Evolutionary conservation across 2,329 filamentous ascomycete species (phyloP), one percentile per base, ranked within the genome.

Genomic region (Sporothrix schenckii): DNA sequence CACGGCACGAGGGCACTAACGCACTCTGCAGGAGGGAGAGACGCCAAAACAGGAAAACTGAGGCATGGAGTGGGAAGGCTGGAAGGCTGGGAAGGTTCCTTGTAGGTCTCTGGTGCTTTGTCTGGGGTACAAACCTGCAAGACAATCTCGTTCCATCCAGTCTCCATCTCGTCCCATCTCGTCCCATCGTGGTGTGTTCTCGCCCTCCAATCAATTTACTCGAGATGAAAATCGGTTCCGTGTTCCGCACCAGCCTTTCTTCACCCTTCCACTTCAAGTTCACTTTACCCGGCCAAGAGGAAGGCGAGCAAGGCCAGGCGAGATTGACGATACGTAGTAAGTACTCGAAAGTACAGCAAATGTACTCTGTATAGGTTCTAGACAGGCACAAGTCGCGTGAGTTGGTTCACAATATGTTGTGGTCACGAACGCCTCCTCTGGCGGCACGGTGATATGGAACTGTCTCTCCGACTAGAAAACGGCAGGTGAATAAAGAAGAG

Each of bases 81-180:
- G 58, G n/a, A 44, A 27, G n/a, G 56, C 34, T 19, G 44, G 34
- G 13, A n/a, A 61, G 34, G 39, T 39, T 39, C 6, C 21, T 10
- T 41, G 19, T 41, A 41, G 14, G 50, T 41, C 34, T 34, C 1
- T 34, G 34, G 34, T 34, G 34, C 34, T 34, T 14, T 44, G 65
- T 56, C 65, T 11, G 65, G 65, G 65, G 65, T 67, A 68, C 47
- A 41, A 58, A 60, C 66, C 66, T 68, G 53, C 41, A 60, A 56
- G 66, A n/a, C 53, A 50, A 68, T 68, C 53, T 68, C 66, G 53
- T 68, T 53, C 34, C 34, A 34, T 34, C 34, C 6, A 6, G 34
- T 9, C 4, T 34, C 66, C 24, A 60, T 68, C 53, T 68, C 27
- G 27, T 41, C 27, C 24, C 27, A 14, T 58, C 11, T 44, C 21